Evolutionary conservation across 1,284 basidiomycete genomes (phyloP).

Genomic region (Apiotrichum veenhuisii): DNA sequence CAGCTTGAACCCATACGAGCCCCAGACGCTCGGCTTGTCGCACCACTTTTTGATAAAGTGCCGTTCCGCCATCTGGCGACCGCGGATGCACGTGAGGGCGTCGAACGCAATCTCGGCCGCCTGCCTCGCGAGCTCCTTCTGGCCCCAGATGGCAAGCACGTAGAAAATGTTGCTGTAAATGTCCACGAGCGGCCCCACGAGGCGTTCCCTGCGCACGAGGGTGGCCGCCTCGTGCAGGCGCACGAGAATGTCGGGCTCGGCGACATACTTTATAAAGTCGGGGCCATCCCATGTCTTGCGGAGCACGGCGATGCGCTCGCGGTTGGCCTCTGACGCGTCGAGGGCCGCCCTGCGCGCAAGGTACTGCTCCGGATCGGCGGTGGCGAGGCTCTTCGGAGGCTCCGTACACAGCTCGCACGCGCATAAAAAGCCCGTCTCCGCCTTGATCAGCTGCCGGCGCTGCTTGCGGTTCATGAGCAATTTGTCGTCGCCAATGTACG

Average conservation of each 20-base stretch:
- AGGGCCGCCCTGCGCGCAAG: not conserved
- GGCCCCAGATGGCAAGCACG: not conserved
- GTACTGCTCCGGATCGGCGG: too few species aligned
- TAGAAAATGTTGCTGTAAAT: not conserved
- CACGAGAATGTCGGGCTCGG: not conserved
- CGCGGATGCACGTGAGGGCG: not conserved
- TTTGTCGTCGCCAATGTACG: slow-evolving; percentile 11
- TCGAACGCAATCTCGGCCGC: not conserved
- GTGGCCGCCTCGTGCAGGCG: not conserved
- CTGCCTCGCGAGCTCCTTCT: not conserved
- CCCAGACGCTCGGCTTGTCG: not conserved
- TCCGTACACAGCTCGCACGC: not conserved
- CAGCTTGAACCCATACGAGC: not conserved
- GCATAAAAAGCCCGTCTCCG: slow-evolving; percentile 5
- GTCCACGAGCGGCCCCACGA: not conserved
- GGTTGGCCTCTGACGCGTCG: not conserved
- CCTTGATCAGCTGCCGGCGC: not conserved
- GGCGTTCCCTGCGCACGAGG: not conserved
- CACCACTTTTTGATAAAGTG: not conserved
- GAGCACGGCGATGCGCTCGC: not conserved
- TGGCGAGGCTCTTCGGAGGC: too few species aligned
- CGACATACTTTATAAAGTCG: not conserved
- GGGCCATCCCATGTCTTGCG: not conserved
- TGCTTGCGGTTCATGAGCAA: not conserved
- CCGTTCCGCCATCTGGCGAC: not conserved